Evolutionary conservation across 495 filamentous ascomycete genomes (phyloP).

Genomic region (Penicillium antarcticum): DNA sequence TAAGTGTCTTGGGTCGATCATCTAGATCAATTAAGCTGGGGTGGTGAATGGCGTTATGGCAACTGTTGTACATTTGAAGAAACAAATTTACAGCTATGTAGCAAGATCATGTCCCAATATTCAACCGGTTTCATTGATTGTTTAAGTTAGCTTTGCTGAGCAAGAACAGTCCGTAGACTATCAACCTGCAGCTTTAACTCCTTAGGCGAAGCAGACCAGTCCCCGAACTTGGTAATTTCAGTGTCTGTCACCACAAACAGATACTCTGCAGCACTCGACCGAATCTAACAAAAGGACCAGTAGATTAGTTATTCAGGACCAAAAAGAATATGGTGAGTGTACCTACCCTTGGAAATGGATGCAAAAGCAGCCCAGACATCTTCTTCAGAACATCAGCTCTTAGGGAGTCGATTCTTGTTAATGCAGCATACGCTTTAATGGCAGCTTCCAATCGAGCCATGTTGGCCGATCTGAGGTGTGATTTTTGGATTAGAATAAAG

Average conservation of each 20-base stretch:
- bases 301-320: background rate
- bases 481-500: conserved; percentile 67
- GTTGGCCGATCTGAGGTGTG: conserved; percentile 77
- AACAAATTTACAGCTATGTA: no score
- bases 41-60: no score
- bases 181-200: conserved; percentile 39
- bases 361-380: conserved; percentile 55
- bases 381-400: conserved; percentile 49
- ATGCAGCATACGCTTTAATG: conserved; percentile 68
- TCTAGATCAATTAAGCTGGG: no score
- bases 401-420: conserved; percentile 44
- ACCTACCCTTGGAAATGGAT: conserved; percentile 62
- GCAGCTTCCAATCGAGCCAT: conserved; percentile 76
- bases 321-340: background rate
- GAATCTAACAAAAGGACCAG: conserved; percentile 26
- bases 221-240: conserved; percentile 33
- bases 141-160: background rate
- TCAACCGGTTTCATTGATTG: background rate
- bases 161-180: conserved; percentile 17
- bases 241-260: conserved; percentile 34
- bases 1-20: no score
- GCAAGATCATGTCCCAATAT: no score
- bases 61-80: no score
- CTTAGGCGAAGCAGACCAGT: conserved; percentile 41
- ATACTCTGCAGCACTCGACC: conserved; percentile 34